Conservation (phyloP, 805 yeast genomes). For the Saccharomyces jurei region DNA sequence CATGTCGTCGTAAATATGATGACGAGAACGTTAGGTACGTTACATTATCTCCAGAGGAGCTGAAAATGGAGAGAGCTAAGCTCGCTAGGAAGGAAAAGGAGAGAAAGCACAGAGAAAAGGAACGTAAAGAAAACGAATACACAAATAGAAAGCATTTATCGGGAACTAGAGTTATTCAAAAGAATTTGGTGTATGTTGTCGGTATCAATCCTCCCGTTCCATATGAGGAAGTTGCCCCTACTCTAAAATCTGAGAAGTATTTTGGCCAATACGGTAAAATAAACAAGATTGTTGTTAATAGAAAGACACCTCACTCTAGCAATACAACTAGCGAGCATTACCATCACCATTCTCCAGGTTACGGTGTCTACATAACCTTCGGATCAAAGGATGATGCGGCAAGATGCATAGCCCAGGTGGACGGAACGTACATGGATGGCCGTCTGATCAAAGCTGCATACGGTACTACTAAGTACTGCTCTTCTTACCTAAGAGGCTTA, state of each 20-base stretch:
- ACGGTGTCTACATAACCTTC: conserved; percentile 93
- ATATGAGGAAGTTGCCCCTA: conserved; percentile 75
- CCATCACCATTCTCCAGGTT: conserved; percentile 50
- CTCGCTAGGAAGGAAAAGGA: conserved; percentile 76
- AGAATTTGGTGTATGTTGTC: conserved; percentile 90
- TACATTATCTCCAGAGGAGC: conserved; percentile 74
- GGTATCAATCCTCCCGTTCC: conserved; percentile 75
- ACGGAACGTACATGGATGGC: conserved; percentile 91
- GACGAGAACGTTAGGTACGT: conserved; percentile 89
- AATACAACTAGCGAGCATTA: conserved; percentile 18
- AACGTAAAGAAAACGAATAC: conserved; percentile 81
- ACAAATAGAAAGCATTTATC: conserved; percentile 79
- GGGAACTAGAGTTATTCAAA: conserved; percentile 97
- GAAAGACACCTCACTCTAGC: conserved; percentile 43
- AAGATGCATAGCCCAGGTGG: conserved; percentile 80
- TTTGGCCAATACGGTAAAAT: conserved; percentile 99
- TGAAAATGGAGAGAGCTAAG: conserved; percentile 69
- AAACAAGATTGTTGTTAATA: conserved; percentile 85
- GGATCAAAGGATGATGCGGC: conserved; percentile 92
- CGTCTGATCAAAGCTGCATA: conserved; percentile 86
- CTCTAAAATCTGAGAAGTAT: conserved; percentile 81
- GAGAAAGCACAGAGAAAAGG: conserved; percentile 80
- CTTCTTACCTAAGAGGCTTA: conserved; percentile 90
- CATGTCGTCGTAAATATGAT: conserved; percentile 89
- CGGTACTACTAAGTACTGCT: conserved; percentile 97